These are phyloP conservation scores for Lecanicillium sp. DNA, from an alignment of 2,329 filamentous ascomycete species.

Conservation along the genomic window DNA sequence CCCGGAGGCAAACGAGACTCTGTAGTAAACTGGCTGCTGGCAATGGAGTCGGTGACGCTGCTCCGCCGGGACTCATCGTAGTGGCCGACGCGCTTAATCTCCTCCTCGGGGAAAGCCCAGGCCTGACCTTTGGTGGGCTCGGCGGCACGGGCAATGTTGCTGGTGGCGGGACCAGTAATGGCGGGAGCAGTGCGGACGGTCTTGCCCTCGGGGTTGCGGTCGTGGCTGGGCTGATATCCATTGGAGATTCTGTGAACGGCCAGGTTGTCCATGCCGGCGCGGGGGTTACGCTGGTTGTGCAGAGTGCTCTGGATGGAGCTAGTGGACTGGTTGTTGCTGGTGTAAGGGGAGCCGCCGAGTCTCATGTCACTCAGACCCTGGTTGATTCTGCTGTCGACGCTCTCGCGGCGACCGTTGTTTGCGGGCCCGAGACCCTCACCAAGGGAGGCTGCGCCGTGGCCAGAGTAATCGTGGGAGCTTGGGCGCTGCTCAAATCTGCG, in stretches of 20 bases:
- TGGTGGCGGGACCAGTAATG: slow-evolving; percentile 64
- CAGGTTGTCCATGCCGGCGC: slow-evolving; percentile 44
- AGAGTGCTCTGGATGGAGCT: slow-evolving; percentile 67
- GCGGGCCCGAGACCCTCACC: slow-evolving; percentile 37
- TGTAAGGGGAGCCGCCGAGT: slow-evolving; percentile 62
- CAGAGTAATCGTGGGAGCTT: slow-evolving; percentile 30
- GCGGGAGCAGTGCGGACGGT: slow-evolving; percentile 63
- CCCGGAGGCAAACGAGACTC: slow-evolving; percentile 67
- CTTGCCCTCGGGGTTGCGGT: slow-evolving; percentile 51
- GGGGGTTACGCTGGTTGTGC: slow-evolving; percentile 59
- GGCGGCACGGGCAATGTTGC: slow-evolving; percentile 62
- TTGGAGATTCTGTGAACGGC: slow-evolving; percentile 57
- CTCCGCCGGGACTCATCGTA: slow-evolving; percentile 64
- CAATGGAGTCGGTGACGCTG: slow-evolving; percentile 70
- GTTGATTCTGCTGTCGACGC: slow-evolving; percentile 74
- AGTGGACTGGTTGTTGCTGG: slow-evolving; percentile 70
- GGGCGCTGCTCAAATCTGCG: slow-evolving; percentile 39
- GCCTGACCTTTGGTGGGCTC: slow-evolving; percentile 77
- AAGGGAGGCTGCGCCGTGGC: slow-evolving; percentile 24
- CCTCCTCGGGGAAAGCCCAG: slow-evolving; percentile 76
- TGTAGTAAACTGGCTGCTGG: slow-evolving; percentile 71
- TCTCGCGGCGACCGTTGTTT: slow-evolving; percentile 58
- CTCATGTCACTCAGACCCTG: slow-evolving; percentile 64
- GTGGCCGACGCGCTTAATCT: slow-evolving; percentile 48
- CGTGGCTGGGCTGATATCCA: slow-evolving; percentile 55